Base-by-base conservation (phyloP, 2,329 filamentous ascomycete species). In the Cyphellophora europaea region DNA sequence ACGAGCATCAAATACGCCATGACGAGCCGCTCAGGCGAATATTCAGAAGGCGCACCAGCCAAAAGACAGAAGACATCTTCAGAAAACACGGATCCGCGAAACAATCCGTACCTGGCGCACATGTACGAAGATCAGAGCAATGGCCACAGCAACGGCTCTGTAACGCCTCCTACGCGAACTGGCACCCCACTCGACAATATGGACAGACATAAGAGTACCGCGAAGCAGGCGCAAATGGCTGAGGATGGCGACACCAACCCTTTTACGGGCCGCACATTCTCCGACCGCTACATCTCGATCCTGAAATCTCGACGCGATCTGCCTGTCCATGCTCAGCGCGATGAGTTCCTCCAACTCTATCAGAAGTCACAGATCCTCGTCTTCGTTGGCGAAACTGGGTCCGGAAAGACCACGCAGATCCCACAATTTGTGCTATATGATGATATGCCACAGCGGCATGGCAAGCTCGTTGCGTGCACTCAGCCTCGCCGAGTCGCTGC, bases 321-420 rank as follows among this genome's bases (percentile, higher is more conserved):
- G 42, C 91, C 91, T 11, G 91, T 98, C 28, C 80, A 93, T 61
- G 80, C 86, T 55, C 91, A 98, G 62, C 79, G 83, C 59, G 77
- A 91, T 61, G 91, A 98, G 57, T 98, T 98, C 56, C 72, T 98
- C 41, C 69, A 88, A 54, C 76, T 93, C 53, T 98, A 93, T 64
- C 93, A 98, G 53, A 77, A 82, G 52, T 85, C 80, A 15, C 91
- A 98, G 63, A 95, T 98, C 49, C 77, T 98, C 42, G 91, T 98
- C 52, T 95, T 98, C 54, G 91, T 98, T 46, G 91, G 91, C 67
- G 91, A 98, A 70, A 98, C 91, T 6, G 91, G 93, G 76, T 98
- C 91, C 48, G 91, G 91, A 66, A 98, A 98, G 69, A 98, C 91
- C 4, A 98, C 91, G 0, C 91, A 98, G 68, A 96, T 98, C 42